Conservation (phyloP, 2,329 filamentous ascomycete species). For the Didymella exigua region DNA sequence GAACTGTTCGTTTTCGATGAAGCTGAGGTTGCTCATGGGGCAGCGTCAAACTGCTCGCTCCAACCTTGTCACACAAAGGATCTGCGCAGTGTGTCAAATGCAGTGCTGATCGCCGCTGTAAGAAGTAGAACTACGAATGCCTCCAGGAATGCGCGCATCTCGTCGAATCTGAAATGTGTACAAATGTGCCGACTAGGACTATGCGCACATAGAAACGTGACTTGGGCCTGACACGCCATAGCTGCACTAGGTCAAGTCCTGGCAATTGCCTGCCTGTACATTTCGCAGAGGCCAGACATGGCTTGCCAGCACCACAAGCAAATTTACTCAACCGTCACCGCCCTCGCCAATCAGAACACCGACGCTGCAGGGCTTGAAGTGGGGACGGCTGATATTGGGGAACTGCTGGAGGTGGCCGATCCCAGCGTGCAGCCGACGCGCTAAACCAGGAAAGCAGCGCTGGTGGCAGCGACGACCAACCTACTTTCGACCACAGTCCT, state of each 20-base stretch:
- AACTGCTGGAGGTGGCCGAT: constrained; percentile 18
- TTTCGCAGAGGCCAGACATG: not conserved
- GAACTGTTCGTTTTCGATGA: not conserved
- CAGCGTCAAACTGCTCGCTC: not conserved
- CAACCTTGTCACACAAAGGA: constrained; percentile 5
- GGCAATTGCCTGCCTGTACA: not conserved
- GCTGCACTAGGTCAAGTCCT: no score
- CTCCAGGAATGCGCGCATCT: not conserved
- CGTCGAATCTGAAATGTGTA: not conserved
- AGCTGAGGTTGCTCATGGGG: not conserved
- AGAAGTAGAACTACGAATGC: not conserved
- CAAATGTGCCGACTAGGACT: not conserved
- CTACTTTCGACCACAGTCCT: constrained; percentile 26
- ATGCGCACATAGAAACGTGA: not conserved
- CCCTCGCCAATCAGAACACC: constrained; percentile 8
- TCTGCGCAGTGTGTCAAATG: constrained; percentile 7
- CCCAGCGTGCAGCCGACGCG: constrained; percentile 13
- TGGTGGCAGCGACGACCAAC: constrained; percentile 13
- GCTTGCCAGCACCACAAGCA: not conserved
- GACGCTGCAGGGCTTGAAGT: constrained; percentile 10
- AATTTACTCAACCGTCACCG: not conserved
- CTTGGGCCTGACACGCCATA: no score
- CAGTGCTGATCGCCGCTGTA: constrained; percentile 1
- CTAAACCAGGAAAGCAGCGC: constrained; percentile 9
- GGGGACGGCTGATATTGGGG: constrained; percentile 16